Conservation (phyloP, 1,139 yeast genomes). For the Barnettozyma hawaiiensis region DNA sequence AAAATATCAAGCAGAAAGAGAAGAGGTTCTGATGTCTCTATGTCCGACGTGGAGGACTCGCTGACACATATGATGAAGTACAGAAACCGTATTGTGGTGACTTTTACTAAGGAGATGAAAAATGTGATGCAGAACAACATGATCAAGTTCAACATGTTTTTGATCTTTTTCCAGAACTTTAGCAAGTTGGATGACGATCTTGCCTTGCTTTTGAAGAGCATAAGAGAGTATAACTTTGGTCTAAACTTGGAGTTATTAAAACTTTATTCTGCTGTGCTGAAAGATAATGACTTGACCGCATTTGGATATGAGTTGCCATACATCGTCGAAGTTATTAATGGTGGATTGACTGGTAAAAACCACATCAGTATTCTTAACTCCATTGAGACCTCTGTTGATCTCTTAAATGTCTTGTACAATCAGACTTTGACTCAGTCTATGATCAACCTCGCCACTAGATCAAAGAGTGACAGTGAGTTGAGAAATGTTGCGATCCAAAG, state of each 20-base stretch:
- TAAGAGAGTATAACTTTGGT: constrained; percentile 24
- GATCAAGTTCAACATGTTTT: constrained; percentile 20
- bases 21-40: constrained; percentile 31
- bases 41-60: constrained; percentile 25
- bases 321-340: constrained; percentile 35
- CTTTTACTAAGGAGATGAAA: constrained; percentile 20
- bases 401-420: constrained; percentile 30
- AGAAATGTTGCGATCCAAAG: constrained; percentile 24
- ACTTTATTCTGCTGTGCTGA: constrained; percentile 29
- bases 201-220: constrained; percentile 16
- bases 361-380: constrained; percentile 51
- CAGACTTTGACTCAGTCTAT: constrained; percentile 21
- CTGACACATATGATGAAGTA: constrained; percentile 16
- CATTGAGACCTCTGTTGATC: constrained; percentile 36
- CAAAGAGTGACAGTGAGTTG: constrained; percentile 26
- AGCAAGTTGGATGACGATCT: constrained; percentile 21
- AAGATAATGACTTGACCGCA: constrained; percentile 25
- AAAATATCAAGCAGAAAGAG: constrained; percentile 26
- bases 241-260: constrained; percentile 28
- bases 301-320: constrained; percentile 28
- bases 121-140: constrained; percentile 17
- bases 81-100: constrained; percentile 19
- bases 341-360: constrained; percentile 41
- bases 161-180: constrained; percentile 23
- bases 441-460: constrained; percentile 20